Evolutionary conservation across 331 rosid species (phyloP).

Genomic region (Dryas integrifolia): DNA sequence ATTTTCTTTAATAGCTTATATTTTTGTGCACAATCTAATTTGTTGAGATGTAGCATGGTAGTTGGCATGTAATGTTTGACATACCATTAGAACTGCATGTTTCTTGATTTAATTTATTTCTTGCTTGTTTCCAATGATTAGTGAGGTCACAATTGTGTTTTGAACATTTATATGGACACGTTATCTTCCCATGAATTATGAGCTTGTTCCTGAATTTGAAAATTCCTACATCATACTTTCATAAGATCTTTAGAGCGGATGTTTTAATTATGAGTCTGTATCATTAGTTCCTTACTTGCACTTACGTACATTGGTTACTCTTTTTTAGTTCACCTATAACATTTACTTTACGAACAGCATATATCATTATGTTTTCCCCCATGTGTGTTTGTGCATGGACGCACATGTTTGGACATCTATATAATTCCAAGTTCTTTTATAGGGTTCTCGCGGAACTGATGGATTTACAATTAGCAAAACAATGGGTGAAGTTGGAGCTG

Average conservation of each 20-base stretch:
- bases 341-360: background rate
- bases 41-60: background rate
- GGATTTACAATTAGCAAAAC: conserved; percentile 83
- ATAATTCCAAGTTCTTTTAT: conserved; percentile 12
- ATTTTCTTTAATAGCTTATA: no score
- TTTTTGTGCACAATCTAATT: background rate
- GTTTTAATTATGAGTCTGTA: background rate
- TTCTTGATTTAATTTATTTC: background rate
- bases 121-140: no score
- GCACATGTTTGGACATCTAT: background rate
- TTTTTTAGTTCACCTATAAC: background rate
- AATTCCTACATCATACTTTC: background rate
- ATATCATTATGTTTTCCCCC: background rate
- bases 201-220: background rate
- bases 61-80: background rate
- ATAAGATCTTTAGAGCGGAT: background rate
- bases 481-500: conserved; percentile 64
- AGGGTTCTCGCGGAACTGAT: conserved; percentile 62
- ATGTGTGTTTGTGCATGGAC: background rate
- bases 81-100: background rate
- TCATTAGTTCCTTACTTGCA: background rate
- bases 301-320: background rate
- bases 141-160: no score
- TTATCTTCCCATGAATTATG: no score
- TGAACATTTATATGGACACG: no score